A percentile compares a stretch with the other conserved stretches of the same genome.
phyloP scores from a whole-genome alignment of 352 stramenopile genomes.

The Phytophthora pinifolia region DNA sequence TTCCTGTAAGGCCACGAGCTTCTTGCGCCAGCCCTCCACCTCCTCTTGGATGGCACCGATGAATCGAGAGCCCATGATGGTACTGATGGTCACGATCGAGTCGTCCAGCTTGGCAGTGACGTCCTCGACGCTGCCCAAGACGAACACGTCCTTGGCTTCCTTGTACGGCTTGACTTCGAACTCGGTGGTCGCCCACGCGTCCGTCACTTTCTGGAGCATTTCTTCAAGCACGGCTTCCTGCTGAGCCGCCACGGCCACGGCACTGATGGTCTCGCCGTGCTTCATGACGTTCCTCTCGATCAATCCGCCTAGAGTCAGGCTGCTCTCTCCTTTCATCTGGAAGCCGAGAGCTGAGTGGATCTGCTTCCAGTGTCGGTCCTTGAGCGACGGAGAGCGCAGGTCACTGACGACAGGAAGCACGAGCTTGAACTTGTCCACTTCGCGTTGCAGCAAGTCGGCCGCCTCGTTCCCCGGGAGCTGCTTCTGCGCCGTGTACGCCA shows the following conservation, averaged over 20 bases:
- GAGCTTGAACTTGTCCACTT: conserved; percentile 91
- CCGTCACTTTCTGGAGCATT: conserved; percentile 93
- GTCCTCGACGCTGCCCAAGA: conserved; percentile 92
- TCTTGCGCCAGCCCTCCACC: conserved; percentile 88
- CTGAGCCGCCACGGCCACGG: conserved; percentile 83
- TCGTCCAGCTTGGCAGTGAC: conserved; percentile 91
- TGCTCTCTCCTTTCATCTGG: conserved; percentile 76
- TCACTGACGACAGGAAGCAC: conserved; percentile 81
- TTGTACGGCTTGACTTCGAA: conserved; percentile 94
- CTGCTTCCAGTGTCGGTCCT: conserved; percentile 78
- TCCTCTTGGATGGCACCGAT: conserved; percentile 90
- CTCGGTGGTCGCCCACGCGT: conserved; percentile 88
- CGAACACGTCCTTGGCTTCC: conserved; percentile 92
- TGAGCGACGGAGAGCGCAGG: conserved; percentile 57
- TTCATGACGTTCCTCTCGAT: conserved; percentile 89
- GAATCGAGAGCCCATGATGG: conserved; percentile 91
- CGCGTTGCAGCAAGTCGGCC: conserved; percentile 72
- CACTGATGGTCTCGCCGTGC: conserved; percentile 85
- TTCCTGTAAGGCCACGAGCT: conserved; percentile 82
- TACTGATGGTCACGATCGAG: conserved; percentile 93
- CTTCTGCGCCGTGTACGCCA: conserved; percentile 86
- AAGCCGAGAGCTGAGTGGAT: conserved; percentile 87
- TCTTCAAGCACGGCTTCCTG: conserved; percentile 92
- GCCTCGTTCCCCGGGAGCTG: conserved; percentile 87
- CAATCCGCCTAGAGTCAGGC: conserved; percentile 83